A percentile compares a stretch with the other conserved stretches of the same genome.
These are phyloP conservation scores for Sabuloglossum arenarium DNA, from an alignment of 495 filamentous ascomycete species.

Conservation along the genomic window DNA sequence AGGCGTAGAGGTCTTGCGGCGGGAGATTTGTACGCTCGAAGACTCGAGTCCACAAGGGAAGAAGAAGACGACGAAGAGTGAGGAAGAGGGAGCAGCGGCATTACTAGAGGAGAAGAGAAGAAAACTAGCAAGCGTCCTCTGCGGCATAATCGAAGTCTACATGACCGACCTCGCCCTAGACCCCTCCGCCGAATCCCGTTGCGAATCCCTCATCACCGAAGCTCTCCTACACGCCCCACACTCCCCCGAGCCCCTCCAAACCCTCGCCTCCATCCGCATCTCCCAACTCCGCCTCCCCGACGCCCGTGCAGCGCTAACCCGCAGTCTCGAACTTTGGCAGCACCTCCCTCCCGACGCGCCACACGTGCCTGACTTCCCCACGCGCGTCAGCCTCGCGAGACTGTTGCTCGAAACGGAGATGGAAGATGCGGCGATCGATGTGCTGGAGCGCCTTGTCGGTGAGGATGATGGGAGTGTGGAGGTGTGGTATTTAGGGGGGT, in stretches of 20 bases:
- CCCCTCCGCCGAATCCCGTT: constrained; percentile 63
- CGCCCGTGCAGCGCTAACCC: constrained; percentile 51
- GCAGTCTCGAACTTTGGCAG: constrained; percentile 62
- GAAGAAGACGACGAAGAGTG: constrained; percentile 39
- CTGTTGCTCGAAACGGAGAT: constrained; percentile 77
- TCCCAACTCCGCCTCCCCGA: constrained; percentile 62
- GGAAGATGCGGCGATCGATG: constrained; percentile 65
- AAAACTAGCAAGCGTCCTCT: constrained; percentile 56
- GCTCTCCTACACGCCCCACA: constrained; percentile 57
- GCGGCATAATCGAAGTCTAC: constrained; percentile 80
- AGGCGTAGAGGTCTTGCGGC: constrained; percentile 47
- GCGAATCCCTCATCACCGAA: constrained; percentile 71
- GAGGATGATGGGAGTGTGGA: constrained; percentile 92
- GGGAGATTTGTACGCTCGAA: constrained; percentile 35
- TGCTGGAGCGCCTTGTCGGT: constrained; percentile 57
- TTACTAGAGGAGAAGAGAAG: neutral
- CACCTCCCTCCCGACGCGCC: constrained; percentile 40
- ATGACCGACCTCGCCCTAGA: constrained; percentile 97
- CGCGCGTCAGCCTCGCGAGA: constrained; percentile 60
- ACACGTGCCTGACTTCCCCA: constrained; percentile 59
- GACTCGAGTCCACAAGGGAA: constrained; percentile 18
- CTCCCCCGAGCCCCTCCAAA: constrained; percentile 71
- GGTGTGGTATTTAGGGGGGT: constrained; percentile 91
- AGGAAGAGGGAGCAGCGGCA: constrained; percentile 25
- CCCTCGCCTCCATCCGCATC: constrained; percentile 79